phyloP scores from a whole-genome alignment of 306 rosid genomes.

The Cucumis hystrix region DNA sequence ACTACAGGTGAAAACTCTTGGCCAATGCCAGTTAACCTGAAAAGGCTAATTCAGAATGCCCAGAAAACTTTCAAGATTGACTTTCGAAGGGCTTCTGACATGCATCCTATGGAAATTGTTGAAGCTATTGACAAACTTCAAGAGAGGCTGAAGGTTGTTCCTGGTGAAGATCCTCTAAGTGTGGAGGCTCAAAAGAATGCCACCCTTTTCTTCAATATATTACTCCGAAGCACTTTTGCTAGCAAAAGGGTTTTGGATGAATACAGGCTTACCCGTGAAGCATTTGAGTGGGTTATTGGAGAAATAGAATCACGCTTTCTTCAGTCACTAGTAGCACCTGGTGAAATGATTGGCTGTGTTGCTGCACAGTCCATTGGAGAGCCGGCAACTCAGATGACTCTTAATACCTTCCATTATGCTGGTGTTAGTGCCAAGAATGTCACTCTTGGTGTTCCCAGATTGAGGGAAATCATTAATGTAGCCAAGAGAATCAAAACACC shows the following conservation, averaged over 20 bases:
- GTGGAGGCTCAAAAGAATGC: conserved; percentile 98
- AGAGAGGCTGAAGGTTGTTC: conserved; percentile 92
- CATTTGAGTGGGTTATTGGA: conserved; percentile 95
- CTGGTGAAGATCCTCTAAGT: conserved; percentile 85
- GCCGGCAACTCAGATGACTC: conserved; percentile 99
- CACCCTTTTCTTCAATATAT: conserved; percentile 72
- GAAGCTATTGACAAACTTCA: conserved; percentile 99
- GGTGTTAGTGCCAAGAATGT: conserved; percentile 99
- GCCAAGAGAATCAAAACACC: conserved; percentile 97
- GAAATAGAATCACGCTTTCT: conserved; percentile 93
- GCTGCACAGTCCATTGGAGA: conserved; percentile 99
- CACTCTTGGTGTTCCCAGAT: conserved; percentile 94
- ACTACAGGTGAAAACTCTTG: conserved; percentile 77
- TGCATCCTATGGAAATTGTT: conserved; percentile 99
- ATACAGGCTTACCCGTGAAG: conserved; percentile 96
- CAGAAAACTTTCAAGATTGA: conserved; percentile 92
- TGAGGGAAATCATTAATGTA: conserved; percentile 95
- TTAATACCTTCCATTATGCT: conserved; percentile 97
- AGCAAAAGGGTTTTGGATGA: conserved; percentile 96
- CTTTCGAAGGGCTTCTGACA: conserved; percentile 86
- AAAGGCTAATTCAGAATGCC: conserved; percentile 98
- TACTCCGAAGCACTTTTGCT: conserved; percentile 92
- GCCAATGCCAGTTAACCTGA: conserved; percentile 91
- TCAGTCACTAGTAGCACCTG: conserved; percentile 95
- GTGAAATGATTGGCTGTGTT: conserved; percentile 98